Evolutionary conservation across 1,284 basidiomycete species (phyloP).

Genomic region (Porodaedalea pini): DNA sequence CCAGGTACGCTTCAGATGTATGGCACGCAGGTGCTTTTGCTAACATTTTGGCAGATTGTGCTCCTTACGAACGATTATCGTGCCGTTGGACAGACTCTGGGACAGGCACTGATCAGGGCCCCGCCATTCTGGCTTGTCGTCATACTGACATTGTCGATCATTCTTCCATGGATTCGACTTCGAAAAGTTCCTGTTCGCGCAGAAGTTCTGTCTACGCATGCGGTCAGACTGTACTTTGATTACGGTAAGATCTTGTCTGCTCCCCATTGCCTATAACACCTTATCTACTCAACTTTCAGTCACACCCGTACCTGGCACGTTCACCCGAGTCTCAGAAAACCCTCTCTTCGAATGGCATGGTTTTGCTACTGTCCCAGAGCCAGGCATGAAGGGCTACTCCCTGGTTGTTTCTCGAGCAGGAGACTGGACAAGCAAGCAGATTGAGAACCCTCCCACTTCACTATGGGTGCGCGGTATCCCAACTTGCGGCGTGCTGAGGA

Average conservation of each 20-base stretch:
- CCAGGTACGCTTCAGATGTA: conserved; percentile 38
- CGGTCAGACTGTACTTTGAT: conserved; percentile 54
- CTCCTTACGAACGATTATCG: conserved; percentile 54
- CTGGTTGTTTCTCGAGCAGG: conserved; percentile 56
- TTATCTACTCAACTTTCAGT: conserved; percentile 24
- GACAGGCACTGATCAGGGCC: conserved; percentile 41
- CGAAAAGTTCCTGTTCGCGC: conserved; percentile 51
- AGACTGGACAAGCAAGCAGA: conserved; percentile 56
- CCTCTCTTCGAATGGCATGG: conserved; percentile 61
- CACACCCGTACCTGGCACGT: conserved; percentile 51
- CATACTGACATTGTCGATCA: conserved; percentile 49
- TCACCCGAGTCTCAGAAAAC: conserved; percentile 49
- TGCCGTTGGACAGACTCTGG: conserved; percentile 35
- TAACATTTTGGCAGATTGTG: conserved; percentile 36
- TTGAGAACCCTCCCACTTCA: conserved; percentile 47
- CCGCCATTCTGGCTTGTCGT: conserved; percentile 54
- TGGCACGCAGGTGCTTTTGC: conserved; percentile 48
- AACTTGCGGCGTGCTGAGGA: conserved; percentile 55
- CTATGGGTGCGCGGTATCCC: conserved; percentile 59
- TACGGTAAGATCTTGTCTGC: conserved; percentile 36
- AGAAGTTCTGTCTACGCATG: conserved; percentile 54
- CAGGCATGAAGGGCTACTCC: conserved; percentile 51
- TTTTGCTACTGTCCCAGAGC: conserved; percentile 53
- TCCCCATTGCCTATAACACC: neutral
- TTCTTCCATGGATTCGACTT: conserved; percentile 51